Percentiles rank a stretch among this genome's conserved stretches.
These are phyloP conservation scores for Rubroboletus satanas DNA, from an alignment of 768 basidiomycete genomes.

Conservation along the genomic window DNA sequence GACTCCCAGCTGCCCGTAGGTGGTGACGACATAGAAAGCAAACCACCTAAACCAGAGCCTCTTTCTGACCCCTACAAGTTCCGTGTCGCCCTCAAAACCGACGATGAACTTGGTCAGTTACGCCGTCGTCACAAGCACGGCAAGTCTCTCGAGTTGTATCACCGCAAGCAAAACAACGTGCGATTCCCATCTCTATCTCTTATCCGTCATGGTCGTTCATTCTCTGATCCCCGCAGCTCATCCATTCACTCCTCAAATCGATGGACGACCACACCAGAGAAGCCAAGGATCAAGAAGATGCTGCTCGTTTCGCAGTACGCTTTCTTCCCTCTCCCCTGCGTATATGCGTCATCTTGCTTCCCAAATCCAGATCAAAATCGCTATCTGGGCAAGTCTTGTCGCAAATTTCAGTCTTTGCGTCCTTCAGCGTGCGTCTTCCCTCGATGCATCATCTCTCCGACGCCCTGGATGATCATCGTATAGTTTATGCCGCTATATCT, in stretches of 20 bases:
- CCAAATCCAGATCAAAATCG: conserved; percentile 70
- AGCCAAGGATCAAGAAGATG: conserved; percentile 65
- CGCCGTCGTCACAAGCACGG: conserved; percentile 54
- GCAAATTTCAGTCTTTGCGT: conserved; percentile 71
- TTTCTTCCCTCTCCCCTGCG: background rate
- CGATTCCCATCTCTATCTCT: conserved; percentile 17
- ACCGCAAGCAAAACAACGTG: conserved; percentile 71
- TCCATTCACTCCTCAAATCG: conserved; percentile 81
- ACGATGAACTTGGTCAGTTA: conserved; percentile 59
- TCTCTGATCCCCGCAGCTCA: conserved; percentile 52
- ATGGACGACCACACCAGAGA: conserved; percentile 88
- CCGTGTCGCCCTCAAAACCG: conserved; percentile 55
- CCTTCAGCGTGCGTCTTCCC: conserved; percentile 52
- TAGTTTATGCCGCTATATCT: conserved; percentile 91
- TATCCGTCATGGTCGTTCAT: background rate
- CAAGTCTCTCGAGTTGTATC: conserved; percentile 62
- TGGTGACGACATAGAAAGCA: conserved; percentile 38
- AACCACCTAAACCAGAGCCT: conserved; percentile 29
- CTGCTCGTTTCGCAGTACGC: conserved; percentile 62
- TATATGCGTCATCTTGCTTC: background rate
- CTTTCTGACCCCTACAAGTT: conserved; percentile 65
- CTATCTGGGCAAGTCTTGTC: conserved; percentile 77
- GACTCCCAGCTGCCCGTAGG: background rate
- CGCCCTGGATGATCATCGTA: background rate
- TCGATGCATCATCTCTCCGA: background rate